Conservation (phyloP, 2,329 filamentous ascomycete species). For the Neocatenulostroma microsporum region DNA sequence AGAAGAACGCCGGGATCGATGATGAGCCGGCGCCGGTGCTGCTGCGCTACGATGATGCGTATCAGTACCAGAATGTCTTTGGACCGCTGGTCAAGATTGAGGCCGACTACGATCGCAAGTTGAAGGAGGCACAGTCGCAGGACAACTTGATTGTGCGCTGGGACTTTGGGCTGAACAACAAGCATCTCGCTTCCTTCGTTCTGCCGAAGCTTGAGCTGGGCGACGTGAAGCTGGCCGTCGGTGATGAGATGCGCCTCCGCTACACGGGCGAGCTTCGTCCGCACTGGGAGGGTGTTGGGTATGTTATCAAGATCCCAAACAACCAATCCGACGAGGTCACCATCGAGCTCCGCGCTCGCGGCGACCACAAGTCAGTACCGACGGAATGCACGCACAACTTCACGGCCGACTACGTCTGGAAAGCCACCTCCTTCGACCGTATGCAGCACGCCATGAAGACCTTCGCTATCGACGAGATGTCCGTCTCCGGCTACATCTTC, state of each 20-base stretch:
- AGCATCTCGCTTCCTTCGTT: constrained; percentile 90
- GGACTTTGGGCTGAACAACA: constrained; percentile 95
- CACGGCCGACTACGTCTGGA: constrained; percentile 98
- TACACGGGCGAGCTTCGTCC: constrained; percentile 90
- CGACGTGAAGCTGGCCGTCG: constrained; percentile 94
- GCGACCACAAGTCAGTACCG: constrained; percentile 67
- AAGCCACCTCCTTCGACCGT: constrained; percentile 96
- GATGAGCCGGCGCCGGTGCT: constrained; percentile 91
- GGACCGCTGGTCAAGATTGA: constrained; percentile 98
- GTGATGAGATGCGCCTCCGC: constrained; percentile 95
- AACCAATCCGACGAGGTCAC: constrained; percentile 98
- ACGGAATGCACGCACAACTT: constrained; percentile 97
- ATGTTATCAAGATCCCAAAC: constrained; percentile 99
- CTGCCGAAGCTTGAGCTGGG: constrained; percentile 95
- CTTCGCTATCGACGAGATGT: constrained; percentile 96
- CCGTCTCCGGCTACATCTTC: constrained; percentile 97
- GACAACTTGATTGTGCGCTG: constrained; percentile 90
- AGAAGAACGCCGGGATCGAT: constrained; percentile 84
- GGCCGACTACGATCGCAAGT: constrained; percentile 96
- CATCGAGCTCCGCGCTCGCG: constrained; percentile 86
- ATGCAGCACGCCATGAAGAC: constrained; percentile 99
- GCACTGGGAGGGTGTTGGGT: constrained; percentile 95
- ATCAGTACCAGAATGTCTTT: constrained; percentile 98
- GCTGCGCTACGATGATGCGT: constrained; percentile 91
- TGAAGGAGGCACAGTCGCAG: constrained; percentile 96